Percentiles rank a stretch among this genome's conserved stretches.
phyloP scores from a whole-genome alignment of 768 basidiomycete species.

The Suillus tomentosus region DNA sequence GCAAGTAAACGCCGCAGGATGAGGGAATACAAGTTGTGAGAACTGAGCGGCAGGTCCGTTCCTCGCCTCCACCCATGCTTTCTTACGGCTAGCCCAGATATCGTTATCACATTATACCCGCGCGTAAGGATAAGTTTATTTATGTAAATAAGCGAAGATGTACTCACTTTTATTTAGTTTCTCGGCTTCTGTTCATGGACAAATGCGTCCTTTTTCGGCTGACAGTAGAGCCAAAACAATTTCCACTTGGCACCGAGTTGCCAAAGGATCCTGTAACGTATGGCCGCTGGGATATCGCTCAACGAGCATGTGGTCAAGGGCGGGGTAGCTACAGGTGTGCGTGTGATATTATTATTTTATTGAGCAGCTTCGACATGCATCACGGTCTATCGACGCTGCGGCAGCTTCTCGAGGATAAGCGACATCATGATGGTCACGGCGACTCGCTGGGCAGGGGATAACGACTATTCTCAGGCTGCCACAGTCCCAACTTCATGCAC shows the following conservation, averaged over 20 bases:
- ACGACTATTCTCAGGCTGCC: no score
- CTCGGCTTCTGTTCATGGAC: background rate
- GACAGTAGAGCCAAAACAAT: background rate
- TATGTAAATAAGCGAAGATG: background rate
- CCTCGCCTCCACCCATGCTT: background rate
- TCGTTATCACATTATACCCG: background rate
- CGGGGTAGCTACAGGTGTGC: background rate
- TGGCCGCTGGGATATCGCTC: background rate
- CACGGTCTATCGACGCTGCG: no score
- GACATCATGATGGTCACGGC: no score
- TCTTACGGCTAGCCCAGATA: background rate
- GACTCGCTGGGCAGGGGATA: no score
- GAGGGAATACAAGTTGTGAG: background rate
- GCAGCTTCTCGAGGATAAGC: no score
- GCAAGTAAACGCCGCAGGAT: background rate
- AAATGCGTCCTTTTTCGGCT: background rate
- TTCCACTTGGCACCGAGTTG: background rate
- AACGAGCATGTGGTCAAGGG: background rate
- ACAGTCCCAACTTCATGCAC: no score
- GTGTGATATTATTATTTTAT: background rate
- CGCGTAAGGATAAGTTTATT: background rate
- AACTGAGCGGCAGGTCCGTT: background rate
- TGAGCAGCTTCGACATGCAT: background rate
- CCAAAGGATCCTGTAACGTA: background rate
- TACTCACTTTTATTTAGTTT: background rate